phyloP scores from a whole-genome alignment of 768 basidiomycete species.

The Suillus paluster region DNA sequence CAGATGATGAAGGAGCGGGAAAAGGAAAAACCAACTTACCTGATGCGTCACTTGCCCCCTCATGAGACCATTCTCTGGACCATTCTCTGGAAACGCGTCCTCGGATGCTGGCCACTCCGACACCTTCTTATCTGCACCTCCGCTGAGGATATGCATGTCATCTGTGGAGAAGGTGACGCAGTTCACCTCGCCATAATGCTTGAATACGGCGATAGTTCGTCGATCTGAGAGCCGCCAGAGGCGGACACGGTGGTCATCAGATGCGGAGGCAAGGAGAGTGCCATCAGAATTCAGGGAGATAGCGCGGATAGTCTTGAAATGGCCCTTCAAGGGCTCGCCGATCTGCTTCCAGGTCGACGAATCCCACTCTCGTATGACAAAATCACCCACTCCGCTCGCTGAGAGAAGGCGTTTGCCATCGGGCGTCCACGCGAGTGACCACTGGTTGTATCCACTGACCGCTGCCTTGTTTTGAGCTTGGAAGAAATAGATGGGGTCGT shows the following conservation, averaged over 20 bases:
- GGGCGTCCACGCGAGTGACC: too few species aligned
- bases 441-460: too few species aligned
- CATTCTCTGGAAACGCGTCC: not conserved
- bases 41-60: not conserved
- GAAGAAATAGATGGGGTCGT: too few species aligned
- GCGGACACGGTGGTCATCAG: conserved; percentile 32
- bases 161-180: not conserved
- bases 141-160: not conserved
- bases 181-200: not conserved
- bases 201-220: not conserved
- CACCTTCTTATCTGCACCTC: not conserved
- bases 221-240: conserved; percentile 27
- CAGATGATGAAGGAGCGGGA: not conserved
- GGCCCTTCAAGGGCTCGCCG: too few species aligned
- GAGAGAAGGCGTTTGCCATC: too few species aligned
- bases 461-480: too few species aligned
- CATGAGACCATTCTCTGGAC: too few species aligned
- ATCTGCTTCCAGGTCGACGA: too few species aligned
- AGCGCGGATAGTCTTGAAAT: too few species aligned
- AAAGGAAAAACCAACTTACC: not conserved
- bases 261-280: conserved; percentile 30
- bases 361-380: too few species aligned
- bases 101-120: not conserved
- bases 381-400: too few species aligned
- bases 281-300: conserved; percentile 18